A percentile compares a stretch with the other conserved stretches of the same genome.
phyloP scores from a whole-genome alignment of 129 eudicot genomes.

The Escallonia herrerae region DNA sequence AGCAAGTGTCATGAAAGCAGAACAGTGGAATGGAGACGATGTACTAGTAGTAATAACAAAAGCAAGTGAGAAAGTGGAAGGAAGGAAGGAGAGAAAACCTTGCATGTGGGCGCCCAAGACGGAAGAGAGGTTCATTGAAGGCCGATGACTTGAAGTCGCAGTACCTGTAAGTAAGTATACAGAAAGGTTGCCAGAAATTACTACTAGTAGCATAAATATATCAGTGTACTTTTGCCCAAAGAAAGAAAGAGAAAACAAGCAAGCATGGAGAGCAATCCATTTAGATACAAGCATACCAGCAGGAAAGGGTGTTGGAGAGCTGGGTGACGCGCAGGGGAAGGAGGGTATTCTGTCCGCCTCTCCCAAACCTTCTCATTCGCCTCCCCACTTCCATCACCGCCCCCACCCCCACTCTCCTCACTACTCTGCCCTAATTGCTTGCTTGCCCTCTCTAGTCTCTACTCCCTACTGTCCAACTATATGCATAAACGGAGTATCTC shows the following conservation, averaged over 20 bases:
- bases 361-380: conserved; percentile 34
- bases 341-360: conserved; percentile 25
- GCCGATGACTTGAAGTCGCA: conserved; percentile 64
- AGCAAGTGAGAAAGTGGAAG: neutral
- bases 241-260: neutral
- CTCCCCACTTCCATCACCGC: conserved; percentile 14
- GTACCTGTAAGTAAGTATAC: conserved; percentile 41
- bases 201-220: neutral
- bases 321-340: conserved; percentile 50
- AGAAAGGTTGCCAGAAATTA: neutral
- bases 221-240: neutral
- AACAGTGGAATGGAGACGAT: neutral
- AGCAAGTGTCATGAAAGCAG: neutral
- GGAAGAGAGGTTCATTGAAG: conserved; percentile 62
- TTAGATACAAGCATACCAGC: too few relatives aligned
- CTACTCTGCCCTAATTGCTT: too few relatives aligned
- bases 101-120: conserved; percentile 54
- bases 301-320: conserved; percentile 64
- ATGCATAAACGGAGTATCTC: too few relatives aligned
- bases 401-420: too few relatives aligned
- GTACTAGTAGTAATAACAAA: too few relatives aligned
- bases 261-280: too few relatives aligned
- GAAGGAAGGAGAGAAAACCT: conserved; percentile 29
- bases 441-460: too few relatives aligned
- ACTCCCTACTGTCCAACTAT: too few relatives aligned